A percentile compares a stretch with the other conserved stretches of the same genome.
These are phyloP conservation scores for Annulohypoxylon stygium DNA, from an alignment of 495 filamentous ascomycete genomes.

Conservation along the genomic window DNA sequence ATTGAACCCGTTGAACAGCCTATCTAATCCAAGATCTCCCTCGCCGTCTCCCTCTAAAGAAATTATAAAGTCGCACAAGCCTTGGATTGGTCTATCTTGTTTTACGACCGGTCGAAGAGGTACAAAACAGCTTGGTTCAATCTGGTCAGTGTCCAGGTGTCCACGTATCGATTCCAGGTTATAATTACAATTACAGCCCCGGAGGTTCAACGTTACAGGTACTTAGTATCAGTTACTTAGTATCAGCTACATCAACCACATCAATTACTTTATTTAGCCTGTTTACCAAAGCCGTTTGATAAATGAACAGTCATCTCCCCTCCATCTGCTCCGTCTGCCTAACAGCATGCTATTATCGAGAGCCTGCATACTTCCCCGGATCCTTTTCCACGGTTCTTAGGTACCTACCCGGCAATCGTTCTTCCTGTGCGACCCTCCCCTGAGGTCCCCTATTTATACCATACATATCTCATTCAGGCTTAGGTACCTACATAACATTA, in stretches of 20 bases:
- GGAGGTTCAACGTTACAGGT: not conserved
- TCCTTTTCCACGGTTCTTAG: conserved; percentile 4
- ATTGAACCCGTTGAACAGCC: not conserved
- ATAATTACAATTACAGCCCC: too few relatives aligned
- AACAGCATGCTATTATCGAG: conserved; percentile 14
- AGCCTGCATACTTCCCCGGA: conserved; percentile 17
- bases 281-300: conserved; percentile 30
- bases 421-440: not conserved
- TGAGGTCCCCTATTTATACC: not conserved
- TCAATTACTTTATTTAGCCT: conserved; percentile 35
- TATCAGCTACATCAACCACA: not conserved
- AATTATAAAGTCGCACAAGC: conserved; percentile 17
- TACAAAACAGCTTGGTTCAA: not conserved
- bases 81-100: not conserved
- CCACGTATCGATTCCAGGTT: not conserved
- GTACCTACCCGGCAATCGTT: not conserved
- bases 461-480: not conserved
- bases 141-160: not conserved
- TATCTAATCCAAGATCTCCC: conserved; percentile 10
- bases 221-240: not conserved
- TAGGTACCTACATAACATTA: too few relatives aligned
- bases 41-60: conserved; percentile 2
- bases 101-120: conserved; percentile 8
- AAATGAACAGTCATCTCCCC: conserved; percentile 20
- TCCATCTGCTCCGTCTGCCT: not conserved